These are phyloP conservation scores for Scheffersomyces illinoinensis DNA, from an alignment of 1,139 yeast genomes.

Conservation along the genomic window DNA sequence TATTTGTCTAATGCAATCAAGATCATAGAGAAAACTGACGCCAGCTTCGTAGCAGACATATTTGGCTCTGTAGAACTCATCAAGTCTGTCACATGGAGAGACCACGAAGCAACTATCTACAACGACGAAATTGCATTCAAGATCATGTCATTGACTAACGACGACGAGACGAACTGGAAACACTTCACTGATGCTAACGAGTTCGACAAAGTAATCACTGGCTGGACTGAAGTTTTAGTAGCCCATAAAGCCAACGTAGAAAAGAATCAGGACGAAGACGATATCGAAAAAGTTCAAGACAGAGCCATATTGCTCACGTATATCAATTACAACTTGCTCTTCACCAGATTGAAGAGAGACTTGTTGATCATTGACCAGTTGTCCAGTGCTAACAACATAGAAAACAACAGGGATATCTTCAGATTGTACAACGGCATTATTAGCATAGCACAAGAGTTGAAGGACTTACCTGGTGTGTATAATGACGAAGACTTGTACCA, in stretches of 20 bases:
- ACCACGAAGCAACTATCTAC: conserved; percentile 64
- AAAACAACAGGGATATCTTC: conserved; percentile 44
- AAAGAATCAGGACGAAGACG: conserved; percentile 44
- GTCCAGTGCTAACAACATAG: conserved; percentile 24
- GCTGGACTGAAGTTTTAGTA: conserved; percentile 42
- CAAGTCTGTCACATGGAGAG: conserved; percentile 63
- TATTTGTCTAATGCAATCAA: conserved; percentile 38
- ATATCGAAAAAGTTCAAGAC: conserved; percentile 61
- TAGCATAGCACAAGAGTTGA: conserved; percentile 52
- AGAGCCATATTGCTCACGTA: conserved; percentile 75
- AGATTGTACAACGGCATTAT: conserved; percentile 53
- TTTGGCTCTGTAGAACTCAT: conserved; percentile 28
- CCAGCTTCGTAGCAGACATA: conserved; percentile 40
- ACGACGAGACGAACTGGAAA: conserved; percentile 24
- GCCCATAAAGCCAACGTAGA: conserved; percentile 20
- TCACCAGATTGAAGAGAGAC: conserved; percentile 75
- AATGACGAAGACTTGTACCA: conserved; percentile 70
- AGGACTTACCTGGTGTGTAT: conserved; percentile 88
- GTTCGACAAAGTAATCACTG: conserved; percentile 33
- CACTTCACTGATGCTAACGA: conserved; percentile 23
- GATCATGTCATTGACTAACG: conserved; percentile 44
- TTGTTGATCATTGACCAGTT: conserved; percentile 45
- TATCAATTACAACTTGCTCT: conserved; percentile 65
- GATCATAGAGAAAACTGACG: conserved; percentile 41
- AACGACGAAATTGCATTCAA: conserved; percentile 74